Conservation (phyloP, 2,329 filamentous ascomycete genomes). For the Verticillium nonalfalfae region DNA sequence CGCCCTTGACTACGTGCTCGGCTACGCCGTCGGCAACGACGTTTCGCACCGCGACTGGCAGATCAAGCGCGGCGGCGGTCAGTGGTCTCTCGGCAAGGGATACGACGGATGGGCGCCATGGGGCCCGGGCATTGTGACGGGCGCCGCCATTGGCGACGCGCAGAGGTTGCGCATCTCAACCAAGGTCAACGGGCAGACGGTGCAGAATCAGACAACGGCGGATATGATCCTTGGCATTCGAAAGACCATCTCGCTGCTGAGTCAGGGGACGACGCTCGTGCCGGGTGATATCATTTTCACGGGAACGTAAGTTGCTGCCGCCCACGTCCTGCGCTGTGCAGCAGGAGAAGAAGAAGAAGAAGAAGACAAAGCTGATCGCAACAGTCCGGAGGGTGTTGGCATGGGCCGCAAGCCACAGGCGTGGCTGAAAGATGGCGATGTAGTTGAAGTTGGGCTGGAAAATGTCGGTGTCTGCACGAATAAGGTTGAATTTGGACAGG, state of each 20-base stretch:
- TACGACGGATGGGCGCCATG: constrained; percentile 73
- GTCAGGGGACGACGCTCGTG: constrained; percentile 54
- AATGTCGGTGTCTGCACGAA: constrained; percentile 56
- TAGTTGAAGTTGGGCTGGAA: constrained; percentile 63
- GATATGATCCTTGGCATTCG: constrained; percentile 60
- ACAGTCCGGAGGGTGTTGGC: constrained; percentile 61
- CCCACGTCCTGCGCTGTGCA: not conserved
- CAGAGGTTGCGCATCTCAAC: constrained; percentile 51
- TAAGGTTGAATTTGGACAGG: constrained; percentile 25
- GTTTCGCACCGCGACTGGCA: constrained; percentile 78
- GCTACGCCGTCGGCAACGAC: constrained; percentile 72
- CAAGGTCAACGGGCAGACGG: constrained; percentile 50
- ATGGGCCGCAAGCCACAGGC: constrained; percentile 61
- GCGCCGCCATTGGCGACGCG: constrained; percentile 47
- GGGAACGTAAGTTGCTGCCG: constrained; percentile 42
- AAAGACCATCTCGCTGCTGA: constrained; percentile 53
- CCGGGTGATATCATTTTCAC: constrained; percentile 63
- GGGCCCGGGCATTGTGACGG: constrained; percentile 63
- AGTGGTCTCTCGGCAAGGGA: constrained; percentile 68
- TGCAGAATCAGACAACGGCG: constrained; percentile 50
- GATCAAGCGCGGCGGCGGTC: constrained; percentile 58
- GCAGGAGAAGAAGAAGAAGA: constrained; percentile 3
- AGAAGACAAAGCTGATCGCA: not conserved
- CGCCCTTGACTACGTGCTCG: constrained; percentile 67
- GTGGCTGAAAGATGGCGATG: constrained; percentile 65